Base-by-base conservation (phyloP, 2,329 filamentous ascomycete genomes). In the Hymenoscyphus fraxineus region DNA sequence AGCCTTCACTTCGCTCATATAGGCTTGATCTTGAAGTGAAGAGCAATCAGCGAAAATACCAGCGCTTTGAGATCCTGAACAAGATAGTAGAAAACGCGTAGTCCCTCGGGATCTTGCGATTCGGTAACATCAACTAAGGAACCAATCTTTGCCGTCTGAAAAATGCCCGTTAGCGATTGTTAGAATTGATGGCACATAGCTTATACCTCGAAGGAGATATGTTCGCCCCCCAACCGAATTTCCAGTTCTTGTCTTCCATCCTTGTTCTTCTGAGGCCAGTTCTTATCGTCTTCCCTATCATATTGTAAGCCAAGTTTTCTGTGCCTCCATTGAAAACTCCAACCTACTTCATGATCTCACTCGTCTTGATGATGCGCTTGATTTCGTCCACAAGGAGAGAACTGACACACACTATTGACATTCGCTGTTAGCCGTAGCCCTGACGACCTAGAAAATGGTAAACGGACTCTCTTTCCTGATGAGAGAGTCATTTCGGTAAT, bases 261-360 rank as follows among this genome's bases (percentile, higher is more conserved):
- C 80, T 98, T 98, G 81, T 99, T 99, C 85, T 98, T 99, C 78
- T 96, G 92, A 0, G 95, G 95, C 95, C 95, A 99, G 77, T 97
- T 97, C 32, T 88, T 91, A 77, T 99, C 95, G 76, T 99, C 95
- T 87, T 99, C 95, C 81, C 92, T 96, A 71, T 67, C 44, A 19
- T 3, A 19, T 6, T 55, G 65, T 78, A 64, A 78, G 75, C 63
- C 54, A 60, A 5, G 54, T 6, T n/a, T 55, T 40, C 51, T 59
- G 12, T 47, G 10, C 10, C 38, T 27, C 39, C 51, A 38, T 27
- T 10, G 2, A 27, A 19, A 32, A 27, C 13, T 47, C 44, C 15
- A 41, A 70, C 82, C 62, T 85, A 96, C 92, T 98, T 98, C 82
- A 96, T 88, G 73, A 99, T 97, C 77, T 99, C 95, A 79, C 93